Evolutionary conservation across 805 yeast genomes (phyloP).

Genomic region (Candida broadrunensis): DNA sequence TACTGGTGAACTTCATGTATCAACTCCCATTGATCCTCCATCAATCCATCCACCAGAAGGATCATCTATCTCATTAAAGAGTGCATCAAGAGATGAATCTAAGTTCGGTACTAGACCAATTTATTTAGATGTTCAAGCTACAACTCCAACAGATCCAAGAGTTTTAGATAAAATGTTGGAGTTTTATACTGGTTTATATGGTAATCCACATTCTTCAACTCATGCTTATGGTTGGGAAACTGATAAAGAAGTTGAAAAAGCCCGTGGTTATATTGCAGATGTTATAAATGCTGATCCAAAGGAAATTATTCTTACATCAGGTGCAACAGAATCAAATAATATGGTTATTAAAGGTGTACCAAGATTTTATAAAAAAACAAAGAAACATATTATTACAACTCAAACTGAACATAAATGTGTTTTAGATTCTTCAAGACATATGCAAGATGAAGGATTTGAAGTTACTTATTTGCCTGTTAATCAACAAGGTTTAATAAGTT

Average conservation of each 20-base stretch:
- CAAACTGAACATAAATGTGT: conserved; percentile 99
- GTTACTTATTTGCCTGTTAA: conserved; percentile 89
- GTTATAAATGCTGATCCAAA: conserved; percentile 92
- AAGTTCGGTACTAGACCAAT: conserved; percentile 79
- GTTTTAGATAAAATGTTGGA: conserved; percentile 86
- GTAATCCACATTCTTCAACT: conserved; percentile 96
- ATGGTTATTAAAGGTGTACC: conserved; percentile 96
- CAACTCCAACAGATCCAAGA: conserved; percentile 97
- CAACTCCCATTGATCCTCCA: conserved; percentile 16
- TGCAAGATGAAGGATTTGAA: conserved; percentile 96
- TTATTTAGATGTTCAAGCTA: conserved; percentile 96
- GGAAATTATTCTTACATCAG: conserved; percentile 94
- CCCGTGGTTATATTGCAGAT: conserved; percentile 78
- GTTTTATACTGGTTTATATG: conserved; percentile 88
- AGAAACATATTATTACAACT: conserved; percentile 90
- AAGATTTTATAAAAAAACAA: conserved; percentile 83
- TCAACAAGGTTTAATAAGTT: conserved; percentile 72
- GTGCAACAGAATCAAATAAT: conserved; percentile 97
- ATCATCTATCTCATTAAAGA: conserved; percentile 41
- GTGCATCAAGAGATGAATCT: conserved; percentile 44
- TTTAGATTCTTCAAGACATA: conserved; percentile 89
- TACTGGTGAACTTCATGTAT: conserved; percentile 14
- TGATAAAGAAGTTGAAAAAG: conserved; percentile 83
- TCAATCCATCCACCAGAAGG: conserved; percentile 43
- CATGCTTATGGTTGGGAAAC: conserved; percentile 99